Evolutionary conservation across 2,329 filamentous ascomycete genomes (phyloP), one percentile per base, ranked within the genome.

Genomic region (Lojkania enalia): DNA sequence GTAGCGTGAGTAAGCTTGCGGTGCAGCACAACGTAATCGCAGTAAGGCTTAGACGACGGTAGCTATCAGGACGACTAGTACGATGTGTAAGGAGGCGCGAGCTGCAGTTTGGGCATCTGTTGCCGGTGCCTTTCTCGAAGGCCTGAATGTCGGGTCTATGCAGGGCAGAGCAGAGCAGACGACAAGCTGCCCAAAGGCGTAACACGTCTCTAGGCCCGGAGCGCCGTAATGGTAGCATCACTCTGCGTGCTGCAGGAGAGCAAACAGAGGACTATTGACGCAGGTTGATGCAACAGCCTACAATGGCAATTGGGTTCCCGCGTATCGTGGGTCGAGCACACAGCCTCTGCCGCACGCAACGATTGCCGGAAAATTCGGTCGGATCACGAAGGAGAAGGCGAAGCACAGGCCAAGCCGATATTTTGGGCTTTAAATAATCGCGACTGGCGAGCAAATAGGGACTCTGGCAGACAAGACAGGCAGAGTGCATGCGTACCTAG

Each of bases 1-100:
- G n/a, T n/a, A n/a, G n/a, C n/a, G n/a, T 46, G 31, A 47, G 48
- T 54, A 53, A 52, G 53, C 49, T 39, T 39, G 41, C 38, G 20
- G 36, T 42, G 39, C 36, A 43, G 37, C 39, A 29, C 47, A 42
- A 49, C 49, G 51, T 58, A 54, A 57, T 55, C 47, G 29, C 29
- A 41, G 23, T n/a, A 48, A 30, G 52, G 52, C 50, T 51, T 35
- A 50, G 42, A 46, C 16, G 42, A 37, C 20, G 21, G 35, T 39
- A 42, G 13, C 27, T 25, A 27, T 27, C 19, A 35, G 27, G 20
- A 30, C 19, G 40, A 13, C 27, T n/a, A 37, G 6, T 19, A 21
- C 14, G 21, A 37, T 16, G 18, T 35, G 37, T 39, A 48, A 36
- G 35, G 16, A 29, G 25, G 35, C 33, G 32, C 37, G 32, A 48